Conservation (phyloP, 495 filamentous ascomycete genomes). For the Niebla homalea region DNA sequence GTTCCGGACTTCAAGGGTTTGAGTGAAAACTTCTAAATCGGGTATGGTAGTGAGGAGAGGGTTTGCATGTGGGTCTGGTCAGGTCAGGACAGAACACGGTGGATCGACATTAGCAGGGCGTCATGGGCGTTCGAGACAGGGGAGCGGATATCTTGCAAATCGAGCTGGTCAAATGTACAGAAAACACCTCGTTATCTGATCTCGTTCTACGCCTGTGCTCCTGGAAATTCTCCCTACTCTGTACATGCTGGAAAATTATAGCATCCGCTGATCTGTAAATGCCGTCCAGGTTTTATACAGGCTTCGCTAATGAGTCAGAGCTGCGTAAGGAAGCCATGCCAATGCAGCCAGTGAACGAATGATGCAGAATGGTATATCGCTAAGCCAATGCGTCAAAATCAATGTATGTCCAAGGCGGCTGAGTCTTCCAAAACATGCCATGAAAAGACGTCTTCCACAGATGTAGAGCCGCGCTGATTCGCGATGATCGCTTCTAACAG, state of each 20-base stretch:
- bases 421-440: neutral
- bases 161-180: too few relatives aligned
- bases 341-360: neutral
- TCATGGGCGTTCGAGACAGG: neutral
- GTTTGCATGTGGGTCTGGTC: neutral
- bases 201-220: neutral
- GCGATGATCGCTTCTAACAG: neutral
- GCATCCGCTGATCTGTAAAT: neutral
- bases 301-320: neutral
- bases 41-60: neutral
- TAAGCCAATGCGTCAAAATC: neutral
- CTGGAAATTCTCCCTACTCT: neutral
- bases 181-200: neutral
- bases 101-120: neutral
- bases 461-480: neutral
- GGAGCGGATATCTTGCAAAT: too few relatives aligned
- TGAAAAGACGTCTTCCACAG: neutral
- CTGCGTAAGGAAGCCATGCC: neutral
- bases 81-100: neutral
- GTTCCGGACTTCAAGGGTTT: constrained; percentile 57
- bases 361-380: neutral
- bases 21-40: constrained; percentile 54
- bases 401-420: neutral
- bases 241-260: neutral
- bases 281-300: neutral